Base-by-base conservation (phyloP, 2,329 filamentous ascomycete species). In the Talaromyces sp. region DNA sequence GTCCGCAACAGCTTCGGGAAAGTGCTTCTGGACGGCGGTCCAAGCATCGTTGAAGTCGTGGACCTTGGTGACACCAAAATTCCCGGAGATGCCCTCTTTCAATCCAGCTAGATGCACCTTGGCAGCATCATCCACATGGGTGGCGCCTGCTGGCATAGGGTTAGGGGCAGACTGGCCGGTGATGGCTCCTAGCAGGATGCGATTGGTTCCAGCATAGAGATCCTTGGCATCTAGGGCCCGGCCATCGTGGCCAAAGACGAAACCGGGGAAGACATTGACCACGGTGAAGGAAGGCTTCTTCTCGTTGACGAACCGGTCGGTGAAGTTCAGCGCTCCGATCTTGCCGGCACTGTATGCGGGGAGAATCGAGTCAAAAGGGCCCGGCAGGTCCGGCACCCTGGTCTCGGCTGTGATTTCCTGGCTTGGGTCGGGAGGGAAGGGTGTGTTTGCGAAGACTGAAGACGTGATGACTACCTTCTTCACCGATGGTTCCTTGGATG, bases 121-220 rank as follows among this genome's bases (percentile, higher is more conserved):
- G 7, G 71, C 73, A 3, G 71, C 65, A 58, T 76, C 73, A 34
- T 75, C 69, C 8, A 72, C 50, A 55, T 73, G 69, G 16, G 65
- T 60, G 14, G 57, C 57, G 3, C 59, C 59, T 2, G 63, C 66
- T 10, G 62, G 9, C 2, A 65, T 56, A 8, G 64, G 59, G 50
- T 6, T 14, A 51, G 8, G 27, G 3, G 72, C 56, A 30, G 65
- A 56, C 23, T 68, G 28, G 4, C 54, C 60, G 1, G 28, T 16
- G 14, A 54, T n/a, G 9, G 14, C 34, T n/a, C 4, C 23, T 33
- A 54, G 52, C 9, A 54, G 52, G 14, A 54, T 33, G 9, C 28
- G 47, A 12, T 18, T 51, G 42, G 72, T 72, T 3, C 68, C 69
- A 28, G 68, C 70, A 31, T 31, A 31, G 5, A 31, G 30, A 12